These are phyloP conservation scores for Goffeauzyma gilvescens DNA, from an alignment of 768 basidiomycete species.

Conservation along the genomic window DNA sequence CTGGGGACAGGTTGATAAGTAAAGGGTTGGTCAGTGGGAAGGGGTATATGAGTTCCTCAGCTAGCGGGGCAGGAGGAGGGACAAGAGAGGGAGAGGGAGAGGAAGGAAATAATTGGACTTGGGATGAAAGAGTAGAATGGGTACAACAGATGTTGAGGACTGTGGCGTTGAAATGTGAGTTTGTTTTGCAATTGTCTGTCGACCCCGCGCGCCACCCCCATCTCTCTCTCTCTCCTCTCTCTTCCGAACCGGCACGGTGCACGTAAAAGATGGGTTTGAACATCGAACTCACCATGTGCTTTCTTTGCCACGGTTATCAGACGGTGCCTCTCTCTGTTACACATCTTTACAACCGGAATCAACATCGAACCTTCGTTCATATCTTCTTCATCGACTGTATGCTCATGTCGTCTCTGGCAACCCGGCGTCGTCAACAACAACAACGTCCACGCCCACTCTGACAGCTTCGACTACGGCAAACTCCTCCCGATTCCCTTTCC, in stretches of 20 bases:
- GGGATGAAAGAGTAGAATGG: slow-evolving; percentile 85
- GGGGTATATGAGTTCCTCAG: slow-evolving; percentile 47
- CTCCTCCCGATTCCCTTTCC: slow-evolving; percentile 62
- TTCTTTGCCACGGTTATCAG: slow-evolving; percentile 37
- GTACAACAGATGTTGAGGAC: slow-evolving; percentile 89
- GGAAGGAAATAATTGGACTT: slow-evolving; percentile 18
- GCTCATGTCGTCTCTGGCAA: slow-evolving; percentile 51
- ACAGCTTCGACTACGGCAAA: slow-evolving; percentile 1
- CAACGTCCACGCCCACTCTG: slow-evolving; percentile 22
- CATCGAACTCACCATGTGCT: background rate
- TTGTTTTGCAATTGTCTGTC: background rate
- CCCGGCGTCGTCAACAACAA: slow-evolving; percentile 32
- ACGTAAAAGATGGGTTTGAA: too few relatives aligned
- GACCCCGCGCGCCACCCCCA: too few relatives aligned
- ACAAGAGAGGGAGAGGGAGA: slow-evolving; percentile 12
- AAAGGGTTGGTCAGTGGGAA: slow-evolving; percentile 81
- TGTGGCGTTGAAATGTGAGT: slow-evolving; percentile 76
- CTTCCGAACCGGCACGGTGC: too few relatives aligned
- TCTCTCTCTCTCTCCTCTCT: too few relatives aligned
- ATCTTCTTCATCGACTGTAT: slow-evolving; percentile 65
- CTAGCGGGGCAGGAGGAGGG: slow-evolving; percentile 11
- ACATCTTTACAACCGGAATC: slow-evolving; percentile 55
- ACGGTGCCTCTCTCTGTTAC: slow-evolving; percentile 81
- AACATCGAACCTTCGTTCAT: slow-evolving; percentile 56
- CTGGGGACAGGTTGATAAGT: slow-evolving; percentile 57